Evolutionary conservation across 345 rosid species (phyloP), one percentile per base, ranked within the genome.

Genomic region (Sisymbrium irio): DNA sequence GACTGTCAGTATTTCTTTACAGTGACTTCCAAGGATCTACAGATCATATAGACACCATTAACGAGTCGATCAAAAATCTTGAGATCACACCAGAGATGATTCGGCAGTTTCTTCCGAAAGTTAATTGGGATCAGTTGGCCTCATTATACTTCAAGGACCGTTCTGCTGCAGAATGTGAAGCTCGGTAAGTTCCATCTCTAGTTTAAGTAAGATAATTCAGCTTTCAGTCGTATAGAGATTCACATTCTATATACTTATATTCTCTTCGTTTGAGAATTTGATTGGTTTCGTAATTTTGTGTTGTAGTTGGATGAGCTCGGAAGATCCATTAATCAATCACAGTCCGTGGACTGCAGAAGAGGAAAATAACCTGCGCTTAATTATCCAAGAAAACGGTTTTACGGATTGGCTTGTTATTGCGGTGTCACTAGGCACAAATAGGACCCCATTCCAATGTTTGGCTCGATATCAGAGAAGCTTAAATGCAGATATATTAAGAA

Each of bases 381-480:
- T 87, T 67, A 81, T 90, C 71, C 89, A 86, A 77, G 81, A 83
- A 71, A 87, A 78, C 49, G 85, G 96, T 72, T 59, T 86, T 30
- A 77, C 71, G 42, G 83, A 92, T 71, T 95, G 97, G 97, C 70
- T 82, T 77, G 88, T 82, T 55, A 85, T 86, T 74, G 91, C 96
- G 0, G 82, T 80, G 44, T 84, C 82, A 22, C 67, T 90, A 69
- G 93, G 90, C 72, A 88, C 87, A 42, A 86, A 84, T 69, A 82
- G 98, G 80, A 90, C 94, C 13, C 98, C 99, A n/a, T 90, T 86
- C 79, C 86, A 89, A 40, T 95, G 99, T 77, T 77, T 95, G 83
- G 81, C 75, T 59, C 90, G 91, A 40, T 95, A 85, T 78, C 97
- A 95, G 37, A 86, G 99, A 79, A 90, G 92, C 77, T 78, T 88